These are phyloP conservation scores for Gaillardinia entomophila DNA, from an alignment of 805 yeast species.

Conservation along the genomic window DNA sequence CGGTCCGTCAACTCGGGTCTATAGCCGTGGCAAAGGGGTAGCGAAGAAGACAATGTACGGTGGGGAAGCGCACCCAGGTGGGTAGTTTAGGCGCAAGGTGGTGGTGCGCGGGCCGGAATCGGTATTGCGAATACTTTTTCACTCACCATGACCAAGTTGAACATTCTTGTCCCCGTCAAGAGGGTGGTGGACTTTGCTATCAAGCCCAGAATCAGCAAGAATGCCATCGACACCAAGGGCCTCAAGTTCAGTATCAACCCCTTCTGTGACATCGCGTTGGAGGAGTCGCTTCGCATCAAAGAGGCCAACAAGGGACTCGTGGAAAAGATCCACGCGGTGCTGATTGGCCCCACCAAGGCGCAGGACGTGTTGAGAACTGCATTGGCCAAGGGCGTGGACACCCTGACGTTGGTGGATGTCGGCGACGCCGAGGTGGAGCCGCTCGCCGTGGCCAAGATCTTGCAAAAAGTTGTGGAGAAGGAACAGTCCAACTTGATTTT, in stretches of 20 bases:
- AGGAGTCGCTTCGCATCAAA: slow-evolving; percentile 80
- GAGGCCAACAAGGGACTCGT: slow-evolving; percentile 62
- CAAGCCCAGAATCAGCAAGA: slow-evolving; percentile 87
- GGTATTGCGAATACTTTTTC: not conserved
- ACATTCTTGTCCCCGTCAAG: slow-evolving; percentile 89
- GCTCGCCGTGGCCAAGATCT: slow-evolving; percentile 79
- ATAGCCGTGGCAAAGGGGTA: too few relatives aligned
- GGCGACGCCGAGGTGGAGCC: slow-evolving; percentile 79
- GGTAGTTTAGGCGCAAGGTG: too few relatives aligned
- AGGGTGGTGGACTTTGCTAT: slow-evolving; percentile 92
- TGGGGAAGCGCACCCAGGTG: too few relatives aligned
- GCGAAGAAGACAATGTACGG: too few relatives aligned
- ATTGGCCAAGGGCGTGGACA: slow-evolving; percentile 91
- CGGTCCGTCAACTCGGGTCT: slow-evolving; percentile 11
- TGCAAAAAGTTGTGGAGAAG: slow-evolving; percentile 65
- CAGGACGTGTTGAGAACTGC: slow-evolving; percentile 87
- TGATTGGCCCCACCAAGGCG: slow-evolving; percentile 81
- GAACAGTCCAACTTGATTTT: slow-evolving; percentile 73
- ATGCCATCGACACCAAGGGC: slow-evolving; percentile 84
- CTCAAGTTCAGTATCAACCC: slow-evolving; percentile 93
- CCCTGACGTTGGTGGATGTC: slow-evolving; percentile 74
- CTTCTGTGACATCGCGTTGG: slow-evolving; percentile 96
- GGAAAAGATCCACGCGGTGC: slow-evolving; percentile 82
- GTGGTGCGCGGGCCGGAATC: slow-evolving; percentile 1
- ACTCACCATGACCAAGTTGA: slow-evolving; percentile 38